Percentiles rank a stretch among this genome's conserved stretches.
Conservation (phyloP, 768 basidiomycete genomes). For the Chalciporus chontae region DNA sequence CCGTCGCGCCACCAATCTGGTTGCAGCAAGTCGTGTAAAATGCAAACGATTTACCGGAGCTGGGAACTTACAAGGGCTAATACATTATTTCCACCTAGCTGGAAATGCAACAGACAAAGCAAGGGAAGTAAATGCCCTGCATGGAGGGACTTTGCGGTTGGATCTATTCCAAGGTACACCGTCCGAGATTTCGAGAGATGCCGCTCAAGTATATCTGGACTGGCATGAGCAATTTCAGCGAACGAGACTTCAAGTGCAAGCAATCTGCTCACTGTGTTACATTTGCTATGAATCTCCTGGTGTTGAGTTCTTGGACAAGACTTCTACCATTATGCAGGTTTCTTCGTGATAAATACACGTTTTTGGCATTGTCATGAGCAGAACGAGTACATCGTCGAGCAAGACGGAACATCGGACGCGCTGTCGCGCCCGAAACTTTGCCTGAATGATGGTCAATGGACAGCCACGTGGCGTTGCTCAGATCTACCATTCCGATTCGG, state of each 20-base stretch:
- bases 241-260: neutral
- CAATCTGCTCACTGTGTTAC: conserved; percentile 31
- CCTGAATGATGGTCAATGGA: neutral
- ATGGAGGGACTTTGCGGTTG: conserved; percentile 86
- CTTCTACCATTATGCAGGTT: conserved; percentile 18
- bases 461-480: neutral
- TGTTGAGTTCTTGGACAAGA: conserved; percentile 32
- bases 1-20: conserved; percentile 95
- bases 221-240: conserved; percentile 18
- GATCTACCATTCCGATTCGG: neutral
- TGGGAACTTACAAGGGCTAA: conserved; percentile 72
- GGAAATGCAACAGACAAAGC: conserved; percentile 84
- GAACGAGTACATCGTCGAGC: conserved; percentile 16
- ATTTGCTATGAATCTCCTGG: conserved; percentile 34
- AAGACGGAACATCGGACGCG: conserved; percentile 20
- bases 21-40: neutral
- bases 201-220: conserved; percentile 40
- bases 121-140: conserved; percentile 92
- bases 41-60: neutral
- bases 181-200: conserved; percentile 41
- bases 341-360: neutral
- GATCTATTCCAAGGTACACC: conserved; percentile 89
- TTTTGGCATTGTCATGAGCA: neutral
- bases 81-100: conserved; percentile 73
- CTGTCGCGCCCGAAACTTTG: neutral